phyloP scores from a whole-genome alignment of 805 yeast genomes.

The Starmerella floricola region DNA sequence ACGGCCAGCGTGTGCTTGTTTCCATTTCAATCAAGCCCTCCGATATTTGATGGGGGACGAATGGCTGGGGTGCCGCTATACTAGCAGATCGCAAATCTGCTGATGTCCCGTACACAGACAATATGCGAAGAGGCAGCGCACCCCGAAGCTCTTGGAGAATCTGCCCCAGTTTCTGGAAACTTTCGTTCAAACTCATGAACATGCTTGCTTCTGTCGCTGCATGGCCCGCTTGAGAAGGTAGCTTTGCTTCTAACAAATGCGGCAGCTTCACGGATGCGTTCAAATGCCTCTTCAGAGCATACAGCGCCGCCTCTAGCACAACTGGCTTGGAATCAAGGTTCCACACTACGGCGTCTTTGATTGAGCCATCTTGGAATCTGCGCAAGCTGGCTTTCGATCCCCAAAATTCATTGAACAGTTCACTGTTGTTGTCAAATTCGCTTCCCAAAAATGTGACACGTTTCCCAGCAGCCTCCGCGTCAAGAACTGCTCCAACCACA shows the following conservation, averaged over 20 bases:
- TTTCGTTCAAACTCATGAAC: constrained; percentile 26
- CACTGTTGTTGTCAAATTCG: constrained; percentile 35
- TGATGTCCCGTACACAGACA: constrained; percentile 61
- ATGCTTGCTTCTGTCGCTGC: neutral
- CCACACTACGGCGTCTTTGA: constrained; percentile 89
- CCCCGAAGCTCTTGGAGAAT: constrained; percentile 34
- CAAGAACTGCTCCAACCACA: constrained; percentile 51
- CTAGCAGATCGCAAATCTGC: constrained; percentile 68
- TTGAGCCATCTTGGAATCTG: constrained; percentile 84
- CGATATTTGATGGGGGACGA: constrained; percentile 37
- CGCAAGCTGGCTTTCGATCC: constrained; percentile 74
- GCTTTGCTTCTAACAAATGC: constrained; percentile 21
- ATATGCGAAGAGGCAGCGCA: constrained; percentile 58
- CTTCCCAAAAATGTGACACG: constrained; percentile 76
- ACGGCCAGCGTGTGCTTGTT: constrained; percentile 89
- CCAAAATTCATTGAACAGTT: constrained; percentile 73
- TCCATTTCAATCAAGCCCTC: constrained; percentile 80
- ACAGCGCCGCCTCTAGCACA: constrained; percentile 50
- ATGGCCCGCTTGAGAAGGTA: constrained; percentile 40
- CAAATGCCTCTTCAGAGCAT: constrained; percentile 53
- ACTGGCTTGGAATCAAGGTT: constrained; percentile 42
- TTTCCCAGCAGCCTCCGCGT: constrained; percentile 65
- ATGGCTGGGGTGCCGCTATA: constrained; percentile 52
- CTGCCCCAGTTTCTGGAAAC: constrained; percentile 44
- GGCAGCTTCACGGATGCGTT: constrained; percentile 19